A percentile compares a stretch with the other conserved stretches of the same genome.
Evolutionary conservation across 2,329 filamentous ascomycete genomes (phyloP).

Genomic region (Trichoderma oligosporum): DNA sequence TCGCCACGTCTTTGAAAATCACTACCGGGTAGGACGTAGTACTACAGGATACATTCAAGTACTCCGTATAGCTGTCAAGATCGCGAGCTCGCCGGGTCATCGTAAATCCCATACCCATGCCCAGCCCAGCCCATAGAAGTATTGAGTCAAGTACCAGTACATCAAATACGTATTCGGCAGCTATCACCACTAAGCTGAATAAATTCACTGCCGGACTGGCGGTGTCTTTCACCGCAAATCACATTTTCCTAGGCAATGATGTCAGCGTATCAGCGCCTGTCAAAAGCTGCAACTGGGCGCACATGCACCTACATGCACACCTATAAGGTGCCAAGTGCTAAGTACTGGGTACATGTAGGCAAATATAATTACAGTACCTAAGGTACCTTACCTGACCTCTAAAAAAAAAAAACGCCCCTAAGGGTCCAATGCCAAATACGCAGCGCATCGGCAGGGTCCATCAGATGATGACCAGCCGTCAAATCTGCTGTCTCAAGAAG

Average conservation of each 20-base stretch:
- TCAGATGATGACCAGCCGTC: slow-evolving; percentile 1
- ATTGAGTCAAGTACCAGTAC: no score
- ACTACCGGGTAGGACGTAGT: no score
- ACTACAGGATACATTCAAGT: no score
- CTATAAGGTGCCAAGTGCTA: slow-evolving; percentile 6
- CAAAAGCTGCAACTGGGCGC: neutral
- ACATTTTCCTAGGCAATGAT: neutral
- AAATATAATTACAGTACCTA: no score
- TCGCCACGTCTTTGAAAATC: neutral
- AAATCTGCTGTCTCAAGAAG: slow-evolving; percentile 4
- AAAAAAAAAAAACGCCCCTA: neutral
- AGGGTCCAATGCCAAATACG: neutral
- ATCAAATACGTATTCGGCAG: no score
- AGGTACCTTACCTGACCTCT: no score
- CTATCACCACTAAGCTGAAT: no score
- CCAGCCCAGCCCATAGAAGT: neutral
- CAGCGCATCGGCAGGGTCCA: slow-evolving; percentile 7
- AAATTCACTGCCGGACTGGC: slow-evolving; percentile 6
- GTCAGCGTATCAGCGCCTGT: slow-evolving; percentile 14
- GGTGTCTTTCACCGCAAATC: slow-evolving; percentile 18
- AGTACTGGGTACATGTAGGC: slow-evolving; percentile 5
- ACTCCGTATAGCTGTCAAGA: neutral
- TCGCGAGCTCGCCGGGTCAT: neutral
- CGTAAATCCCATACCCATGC: neutral
- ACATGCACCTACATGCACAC: slow-evolving; percentile 7